A percentile compares a stretch with the other conserved stretches of the same genome.
phyloP scores from a whole-genome alignment of 2,329 filamentous ascomycete species.

The Botrytis cinerea region DNA sequence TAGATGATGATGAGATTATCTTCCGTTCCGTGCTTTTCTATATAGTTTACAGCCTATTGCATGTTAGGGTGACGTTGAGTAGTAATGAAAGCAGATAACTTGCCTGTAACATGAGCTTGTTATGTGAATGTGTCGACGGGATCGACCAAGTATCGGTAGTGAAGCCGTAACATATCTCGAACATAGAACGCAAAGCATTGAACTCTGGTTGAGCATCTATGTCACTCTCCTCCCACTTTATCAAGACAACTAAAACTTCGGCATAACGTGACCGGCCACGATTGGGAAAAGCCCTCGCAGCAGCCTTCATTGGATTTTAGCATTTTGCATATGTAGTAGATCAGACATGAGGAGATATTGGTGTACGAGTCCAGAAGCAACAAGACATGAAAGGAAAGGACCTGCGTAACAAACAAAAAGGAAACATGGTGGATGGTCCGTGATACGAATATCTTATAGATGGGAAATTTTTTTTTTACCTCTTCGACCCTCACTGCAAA shows the following conservation, averaged over 20 bases:
- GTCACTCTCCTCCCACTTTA: conserved; percentile 35
- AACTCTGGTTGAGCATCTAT: conserved; percentile 30
- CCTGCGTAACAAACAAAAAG: not conserved
- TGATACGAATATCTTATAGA: conserved; percentile 18
- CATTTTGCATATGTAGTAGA: conserved; percentile 22
- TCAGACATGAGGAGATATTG: conserved; percentile 12
- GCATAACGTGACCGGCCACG: conserved; percentile 32
- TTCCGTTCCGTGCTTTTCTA: conserved; percentile 29
- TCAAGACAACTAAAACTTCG: conserved; percentile 32
- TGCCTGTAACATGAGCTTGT: conserved; percentile 33
- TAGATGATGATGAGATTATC: conserved; percentile 35
- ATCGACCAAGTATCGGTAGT: conserved; percentile 34
- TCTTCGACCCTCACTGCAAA: conserved; percentile 28
- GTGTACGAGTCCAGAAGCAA: not conserved
- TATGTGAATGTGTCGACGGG: conserved; percentile 31
- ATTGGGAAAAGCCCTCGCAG: conserved; percentile 34
- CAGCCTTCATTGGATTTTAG: conserved; percentile 30
- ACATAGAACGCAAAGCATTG: conserved; percentile 30
- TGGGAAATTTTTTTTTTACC: conserved; percentile 14
- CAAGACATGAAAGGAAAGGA: conserved; percentile 11
- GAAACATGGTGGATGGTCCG: conserved; percentile 12
- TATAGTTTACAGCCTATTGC: conserved; percentile 30
- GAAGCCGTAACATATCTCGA: conserved; percentile 33
- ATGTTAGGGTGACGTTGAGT: conserved; percentile 8
- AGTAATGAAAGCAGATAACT: not conserved